A percentile compares a stretch with the other conserved stretches of the same genome.
phyloP scores from a whole-genome alignment of 176 grass and related monocot genomes.

The Oropetium thomaeum region DNA sequence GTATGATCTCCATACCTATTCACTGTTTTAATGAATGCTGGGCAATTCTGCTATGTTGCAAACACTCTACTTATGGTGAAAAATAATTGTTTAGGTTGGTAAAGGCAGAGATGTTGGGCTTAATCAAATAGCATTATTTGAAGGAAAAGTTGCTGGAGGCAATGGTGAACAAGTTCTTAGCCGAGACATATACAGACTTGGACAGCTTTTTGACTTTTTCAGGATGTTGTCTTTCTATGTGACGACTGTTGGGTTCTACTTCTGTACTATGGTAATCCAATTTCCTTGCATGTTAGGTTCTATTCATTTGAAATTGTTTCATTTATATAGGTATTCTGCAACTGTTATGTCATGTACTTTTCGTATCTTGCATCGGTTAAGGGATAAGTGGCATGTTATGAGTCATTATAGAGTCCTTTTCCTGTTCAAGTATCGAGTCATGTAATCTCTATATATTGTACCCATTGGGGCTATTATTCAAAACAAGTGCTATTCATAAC shows the following conservation, averaged over 20 bases:
- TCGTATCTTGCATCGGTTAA: neutral
- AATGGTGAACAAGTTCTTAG: conserved; percentile 98
- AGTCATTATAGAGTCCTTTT: no score
- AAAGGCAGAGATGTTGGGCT: conserved; percentile 94
- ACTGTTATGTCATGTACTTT: neutral
- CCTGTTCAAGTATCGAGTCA: no score
- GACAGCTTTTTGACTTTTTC: conserved; percentile 95
- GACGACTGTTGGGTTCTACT: conserved; percentile 87
- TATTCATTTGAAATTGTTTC: neutral
- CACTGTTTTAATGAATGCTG: neutral
- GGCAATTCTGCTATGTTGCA: neutral
- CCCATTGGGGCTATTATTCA: no score
- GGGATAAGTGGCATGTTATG: no score
- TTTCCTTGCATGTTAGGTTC: conserved; percentile 12
- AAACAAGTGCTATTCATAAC: no score
- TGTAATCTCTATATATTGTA: no score
- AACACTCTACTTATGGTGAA: conserved; percentile 21
- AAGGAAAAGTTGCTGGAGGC: conserved; percentile 98
- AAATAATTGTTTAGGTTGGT: conserved; percentile 62
- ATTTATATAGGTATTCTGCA: neutral
- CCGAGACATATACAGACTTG: conserved; percentile 94
- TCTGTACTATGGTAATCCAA: conserved; percentile 86
- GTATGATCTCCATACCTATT: neutral
- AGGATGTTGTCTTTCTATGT: conserved; percentile 96
- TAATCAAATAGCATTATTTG: conserved; percentile 94